A percentile compares a stretch with the other conserved stretches of the same genome.
Conservation (phyloP, 805 yeast genomes). For the Saccharomycopsis schoenii region DNA sequence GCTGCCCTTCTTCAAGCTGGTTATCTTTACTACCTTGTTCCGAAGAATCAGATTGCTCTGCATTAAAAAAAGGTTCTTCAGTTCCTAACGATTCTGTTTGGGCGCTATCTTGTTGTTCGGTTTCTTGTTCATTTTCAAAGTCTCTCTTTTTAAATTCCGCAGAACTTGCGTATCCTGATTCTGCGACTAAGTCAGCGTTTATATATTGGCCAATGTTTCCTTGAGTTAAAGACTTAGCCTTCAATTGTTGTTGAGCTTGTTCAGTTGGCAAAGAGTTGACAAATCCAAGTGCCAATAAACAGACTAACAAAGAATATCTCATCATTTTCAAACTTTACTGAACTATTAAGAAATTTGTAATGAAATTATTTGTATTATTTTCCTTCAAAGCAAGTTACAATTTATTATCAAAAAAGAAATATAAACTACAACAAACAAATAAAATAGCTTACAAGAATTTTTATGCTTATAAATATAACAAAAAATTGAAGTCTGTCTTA, state of each 20-base stretch:
- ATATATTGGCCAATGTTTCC: not conserved
- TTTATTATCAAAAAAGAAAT: too few species aligned
- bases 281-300: not conserved
- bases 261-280: not conserved
- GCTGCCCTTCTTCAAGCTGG: not conserved
- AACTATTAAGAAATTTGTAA: too few species aligned
- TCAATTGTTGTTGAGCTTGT: not conserved
- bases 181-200: not conserved
- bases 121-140: not conserved
- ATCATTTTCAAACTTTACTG: not conserved
- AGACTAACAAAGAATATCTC: not conserved
- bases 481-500: too few species aligned
- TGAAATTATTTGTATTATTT: not conserved
- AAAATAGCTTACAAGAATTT: too few species aligned
- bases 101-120: not conserved
- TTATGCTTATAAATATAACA: too few species aligned
- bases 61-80: not conserved
- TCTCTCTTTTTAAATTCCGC: not conserved
- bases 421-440: too few species aligned
- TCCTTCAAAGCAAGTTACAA: not conserved
- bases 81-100: not conserved
- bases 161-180: not conserved
- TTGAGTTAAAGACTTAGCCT: not conserved
- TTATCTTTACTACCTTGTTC: not conserved
- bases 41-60: not conserved